Base-by-base conservation (phyloP, 805 yeast genomes). In the Ogataea glucozyma region DNA sequence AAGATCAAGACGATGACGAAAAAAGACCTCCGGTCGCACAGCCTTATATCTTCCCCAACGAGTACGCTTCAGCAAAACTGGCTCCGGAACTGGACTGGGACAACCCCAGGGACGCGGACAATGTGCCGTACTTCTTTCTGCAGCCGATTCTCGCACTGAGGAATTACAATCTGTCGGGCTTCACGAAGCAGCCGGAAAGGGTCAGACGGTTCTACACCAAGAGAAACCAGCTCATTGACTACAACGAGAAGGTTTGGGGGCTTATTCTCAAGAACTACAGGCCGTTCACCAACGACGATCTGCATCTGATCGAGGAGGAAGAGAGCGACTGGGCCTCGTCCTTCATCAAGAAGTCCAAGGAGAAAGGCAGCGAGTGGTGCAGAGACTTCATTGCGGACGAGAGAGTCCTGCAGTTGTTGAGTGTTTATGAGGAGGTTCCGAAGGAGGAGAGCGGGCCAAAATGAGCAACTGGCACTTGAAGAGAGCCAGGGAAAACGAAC, bases 321-420 rank as follows among this genome's bases (percentile, higher is more conserved):
- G 97, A 90, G 59, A 56, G 62, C 5, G 91, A 87, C 51, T 91
- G 97, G 97, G 96, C 97, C 11, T 64, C 69, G 41, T 74, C 75
- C 44, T 91, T 97, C 96, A 85, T 87, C 24, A 73, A 79, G 51
- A 75, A 73, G 45, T 96, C 96, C n/a, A 60, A 64, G 35, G 85
- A 79, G 40, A 83, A 79, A 51, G 68, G 77, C 30, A 84, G 95
- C 50, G 97, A 91, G 61, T 91, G 99, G 99, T 80, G 83, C 42
- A 80, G 81, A 57, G 90, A 84, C 20, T 67, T 90, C 35, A 69
- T 60, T 6, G 78, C 78, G 21, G 98, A 91, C 58, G 79, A 77
- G 7, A 70, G 96, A 46, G 78, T 91, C 13, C 62, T 74, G 9
- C 60, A 65, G 18, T 64, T 78, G 41, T 60, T 88, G 62, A 67